Conservation (phyloP, 331 rosid species). For the Malus hybrid region DNA sequence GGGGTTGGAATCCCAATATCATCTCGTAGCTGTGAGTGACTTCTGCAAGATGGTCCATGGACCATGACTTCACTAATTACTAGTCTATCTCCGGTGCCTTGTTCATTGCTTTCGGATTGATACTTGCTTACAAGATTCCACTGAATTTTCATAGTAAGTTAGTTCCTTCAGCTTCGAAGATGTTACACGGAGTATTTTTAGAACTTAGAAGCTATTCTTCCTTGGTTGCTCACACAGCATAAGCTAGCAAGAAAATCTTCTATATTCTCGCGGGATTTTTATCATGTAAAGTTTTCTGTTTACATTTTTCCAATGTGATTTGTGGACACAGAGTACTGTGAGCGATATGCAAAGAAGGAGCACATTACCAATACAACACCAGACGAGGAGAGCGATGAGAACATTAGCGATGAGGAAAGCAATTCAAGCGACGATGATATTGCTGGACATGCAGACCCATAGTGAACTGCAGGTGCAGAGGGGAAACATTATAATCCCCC, state of each 20-base stretch:
- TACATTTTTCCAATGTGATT: constrained; percentile 3
- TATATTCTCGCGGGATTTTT: not conserved
- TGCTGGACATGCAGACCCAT: constrained; percentile 86
- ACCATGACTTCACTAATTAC: not conserved
- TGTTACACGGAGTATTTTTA: not conserved
- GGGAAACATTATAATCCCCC: constrained; percentile 3
- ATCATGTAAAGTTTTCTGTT: not conserved
- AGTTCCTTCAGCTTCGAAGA: not conserved
- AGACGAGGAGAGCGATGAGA: constrained; percentile 65
- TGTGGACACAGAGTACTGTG: constrained; percentile 72
- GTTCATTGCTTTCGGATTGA: not conserved
- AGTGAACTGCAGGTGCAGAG: not conserved
- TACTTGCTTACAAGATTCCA: not conserved
- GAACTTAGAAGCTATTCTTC: not conserved
- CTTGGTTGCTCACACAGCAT: not conserved
- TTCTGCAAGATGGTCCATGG: not conserved
- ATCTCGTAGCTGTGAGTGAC: not conserved
- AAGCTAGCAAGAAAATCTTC: not conserved
- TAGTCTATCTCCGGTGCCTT: not conserved
- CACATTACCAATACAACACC: constrained; percentile 40
- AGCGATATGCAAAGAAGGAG: constrained; percentile 75
- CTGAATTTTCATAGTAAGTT: not conserved
- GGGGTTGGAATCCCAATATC: not conserved
- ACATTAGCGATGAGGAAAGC: constrained; percentile 60
- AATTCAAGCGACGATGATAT: constrained; percentile 66